phyloP scores from a whole-genome alignment of 257 asterid species.

The Schizonepeta tenuifolia region DNA sequence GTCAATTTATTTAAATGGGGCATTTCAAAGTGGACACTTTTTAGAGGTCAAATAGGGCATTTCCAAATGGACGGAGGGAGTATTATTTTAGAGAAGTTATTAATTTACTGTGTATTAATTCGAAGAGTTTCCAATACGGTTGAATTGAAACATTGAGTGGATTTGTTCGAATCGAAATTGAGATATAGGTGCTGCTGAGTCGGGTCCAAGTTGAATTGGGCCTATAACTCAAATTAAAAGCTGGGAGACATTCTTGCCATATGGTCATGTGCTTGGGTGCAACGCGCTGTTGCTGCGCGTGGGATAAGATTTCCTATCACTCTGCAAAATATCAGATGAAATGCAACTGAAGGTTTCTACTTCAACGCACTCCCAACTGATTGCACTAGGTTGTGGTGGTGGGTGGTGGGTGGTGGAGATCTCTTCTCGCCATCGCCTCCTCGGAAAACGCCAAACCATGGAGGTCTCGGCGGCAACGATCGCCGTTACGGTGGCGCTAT shows the following conservation, averaged over 20 bases:
- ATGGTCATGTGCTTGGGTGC: neutral
- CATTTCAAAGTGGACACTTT: too few species aligned
- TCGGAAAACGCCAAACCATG: constrained; percentile 29
- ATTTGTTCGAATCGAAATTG: neutral
- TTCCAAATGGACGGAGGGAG: too few species aligned
- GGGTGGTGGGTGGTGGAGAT: constrained; percentile 28
- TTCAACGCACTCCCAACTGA: constrained; percentile 23
- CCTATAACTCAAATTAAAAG: neutral
- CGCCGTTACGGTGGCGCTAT: constrained; percentile 30
- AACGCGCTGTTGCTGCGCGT: constrained; percentile 36
- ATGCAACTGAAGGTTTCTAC: constrained; percentile 13
- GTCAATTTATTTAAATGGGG: too few species aligned
- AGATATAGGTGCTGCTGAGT: neutral
- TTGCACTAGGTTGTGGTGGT: constrained; percentile 25
- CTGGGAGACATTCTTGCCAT: neutral
- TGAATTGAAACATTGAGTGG: too few species aligned
- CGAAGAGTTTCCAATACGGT: too few species aligned
- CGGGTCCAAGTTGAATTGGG: neutral
- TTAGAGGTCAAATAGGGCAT: too few species aligned
- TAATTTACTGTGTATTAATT: too few species aligned
- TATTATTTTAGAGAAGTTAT: too few species aligned
- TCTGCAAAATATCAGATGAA: constrained; percentile 8
- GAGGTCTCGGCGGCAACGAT: constrained; percentile 36
- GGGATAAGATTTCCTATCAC: neutral
- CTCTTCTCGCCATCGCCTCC: constrained; percentile 32